Evolutionary conservation across 768 basidiomycete genomes (phyloP), one percentile per base, ranked within the genome.

Genomic region (Harrya chromipes): DNA sequence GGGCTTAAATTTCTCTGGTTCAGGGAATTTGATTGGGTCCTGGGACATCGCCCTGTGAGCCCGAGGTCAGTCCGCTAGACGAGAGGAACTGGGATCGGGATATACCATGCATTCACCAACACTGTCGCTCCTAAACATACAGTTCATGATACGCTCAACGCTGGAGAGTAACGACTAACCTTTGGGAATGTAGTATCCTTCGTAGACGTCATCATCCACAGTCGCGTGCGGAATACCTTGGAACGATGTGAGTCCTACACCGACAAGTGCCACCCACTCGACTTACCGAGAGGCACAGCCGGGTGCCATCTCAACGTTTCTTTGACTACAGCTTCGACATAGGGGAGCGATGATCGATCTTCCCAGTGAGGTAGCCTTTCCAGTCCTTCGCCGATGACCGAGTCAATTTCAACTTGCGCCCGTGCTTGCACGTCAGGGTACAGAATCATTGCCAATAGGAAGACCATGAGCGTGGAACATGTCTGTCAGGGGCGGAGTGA

Each of bases 171-270:
- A 38, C 12, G 19, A 33, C 21, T 74, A 63, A 55, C 79, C 81
- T 53, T 72, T 70, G 10, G 82, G 80, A 37, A 84, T 83, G 6
- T 76, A 54, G 47, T 76, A 76, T 19, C 74, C 71, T 40, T 70
- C 63, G 50, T 77, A 76, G 14, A 69, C 47, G 43, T 74, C 76
- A 46, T 75, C 73, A 31, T 69, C 57, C 2, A 72, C 71, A 4
- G 60, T 52, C 14, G 59, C 53, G 42, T 71, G 72, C 6, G 67
- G 64, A n/a, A 69, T 47, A 5, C 64, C 67, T 63, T 38, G 19
- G 17, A 23, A 21, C 4, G 9, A 50, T 43, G 33, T 41, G 36
- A 45, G 1, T 36, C 33, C 14, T n/a, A 12, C 0, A 12, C 13
- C 7, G 3, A 24, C 6, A 31, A 33, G 48, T 40, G 21, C 20